Base-by-base conservation (phyloP, 371 early-diverging fungal species). In the Syncephalis plumigaleata region DNA sequence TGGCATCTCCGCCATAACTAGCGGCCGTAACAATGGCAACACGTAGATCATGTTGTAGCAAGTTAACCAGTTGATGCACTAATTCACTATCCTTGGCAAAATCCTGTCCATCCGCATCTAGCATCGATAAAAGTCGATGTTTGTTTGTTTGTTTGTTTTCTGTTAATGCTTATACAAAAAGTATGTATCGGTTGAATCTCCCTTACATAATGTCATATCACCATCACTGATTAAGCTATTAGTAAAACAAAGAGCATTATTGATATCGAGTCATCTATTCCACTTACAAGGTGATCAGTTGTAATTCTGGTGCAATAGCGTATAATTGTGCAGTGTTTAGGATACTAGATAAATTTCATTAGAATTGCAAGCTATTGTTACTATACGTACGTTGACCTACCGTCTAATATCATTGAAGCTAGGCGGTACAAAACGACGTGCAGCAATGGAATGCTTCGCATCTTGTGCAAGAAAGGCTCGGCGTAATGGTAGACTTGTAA, bases 1-100 rank as follows among this genome's bases (percentile, higher is more conserved):
- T 46, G 0, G 79, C 70, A 54, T 80, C 71, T 9, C 65, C 66
- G 5, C 72, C 71, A 62, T 87, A 87, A 1, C 86, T 85, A 0
- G 88, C 88, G 7, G 88, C 88, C 3, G 88, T 87, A 9, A 87
- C 88, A 43, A 87, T 77, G 37, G 84, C 83, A 2, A 87, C 84
- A 43, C 56, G 52, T 16, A 83, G 60, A 39, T 66, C 64, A 18
- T 60, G 63, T 16, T 63, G 53, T 43, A 87, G 71, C 53, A 85
- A 56, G 0, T 56, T 43, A 17, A 82, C 61, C 44, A 87, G 55
- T 18, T 74, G 68, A 9, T 52, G 50, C 4, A 78, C 77, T 36
- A 87, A 61, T 5, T 52, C 60, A 18, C 74, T 75, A 57, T 70
- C 73, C 9, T 64, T 57, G 4, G 73, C 74, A 57, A 87, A 85